A percentile compares a stretch with the other conserved stretches of the same genome.
These are phyloP conservation scores for Suhomyces coccinellae DNA, from an alignment of 1,139 yeast species.

Conservation along the genomic window DNA sequence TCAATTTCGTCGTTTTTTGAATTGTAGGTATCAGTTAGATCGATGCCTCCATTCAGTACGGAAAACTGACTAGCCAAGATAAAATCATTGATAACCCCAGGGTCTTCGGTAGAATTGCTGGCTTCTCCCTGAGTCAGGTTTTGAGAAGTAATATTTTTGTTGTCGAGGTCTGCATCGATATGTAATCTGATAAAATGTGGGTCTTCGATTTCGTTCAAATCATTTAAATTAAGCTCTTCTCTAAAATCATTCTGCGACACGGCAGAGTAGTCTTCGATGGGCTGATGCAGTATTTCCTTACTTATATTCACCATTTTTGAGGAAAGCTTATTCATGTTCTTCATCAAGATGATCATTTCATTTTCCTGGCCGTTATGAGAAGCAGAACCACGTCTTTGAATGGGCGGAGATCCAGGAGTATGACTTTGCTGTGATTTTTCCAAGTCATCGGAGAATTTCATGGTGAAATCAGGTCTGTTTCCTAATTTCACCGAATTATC, in stretches of 20 bases:
- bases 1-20: conserved; percentile 40
- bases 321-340: conserved; percentile 86
- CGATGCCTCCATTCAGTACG: conserved; percentile 25
- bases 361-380: conserved; percentile 44
- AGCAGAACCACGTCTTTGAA: conserved; percentile 1
- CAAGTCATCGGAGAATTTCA: conserved; percentile 60
- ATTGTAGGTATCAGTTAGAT: conserved; percentile 44
- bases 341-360: conserved; percentile 70
- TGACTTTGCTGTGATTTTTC: background rate
- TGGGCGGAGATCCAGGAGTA: background rate
- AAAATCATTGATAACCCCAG: conserved; percentile 28
- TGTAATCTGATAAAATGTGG: conserved; percentile 61
- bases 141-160: conserved; percentile 5
- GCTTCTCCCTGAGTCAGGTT: background rate
- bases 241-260: conserved; percentile 25
- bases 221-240: conserved; percentile 60
- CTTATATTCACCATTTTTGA: conserved; percentile 73
- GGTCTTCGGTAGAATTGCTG: conserved; percentile 11
- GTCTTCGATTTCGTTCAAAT: conserved; percentile 53
- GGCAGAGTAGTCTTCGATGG: conserved; percentile 28
- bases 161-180: conserved; percentile 33
- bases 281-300: conserved; percentile 7
- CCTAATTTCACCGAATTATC: conserved; percentile 80
- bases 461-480: conserved; percentile 84
- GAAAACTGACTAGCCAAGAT: conserved; percentile 24